Evolutionary conservation across 768 basidiomycete species (phyloP), one percentile per base, ranked within the genome.

Genomic region (Goffeauzyma gilvescens): DNA sequence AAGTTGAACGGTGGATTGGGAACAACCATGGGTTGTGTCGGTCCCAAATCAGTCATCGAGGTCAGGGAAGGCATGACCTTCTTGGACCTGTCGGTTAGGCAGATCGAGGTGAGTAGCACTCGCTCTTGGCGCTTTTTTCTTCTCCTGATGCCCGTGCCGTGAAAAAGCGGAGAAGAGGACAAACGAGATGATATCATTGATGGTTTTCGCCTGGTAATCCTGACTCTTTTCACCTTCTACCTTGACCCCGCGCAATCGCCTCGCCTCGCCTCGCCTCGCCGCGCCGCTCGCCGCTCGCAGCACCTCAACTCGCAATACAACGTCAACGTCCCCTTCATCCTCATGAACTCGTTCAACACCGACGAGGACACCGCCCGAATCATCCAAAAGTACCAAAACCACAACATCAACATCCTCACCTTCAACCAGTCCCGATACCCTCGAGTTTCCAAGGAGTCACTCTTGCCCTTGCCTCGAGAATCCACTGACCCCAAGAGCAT

Each of bases 341-440:
- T 95, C 59, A 90, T 93, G 90, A 93, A 87, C 59, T 90, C 85
- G 43, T 95, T 96, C 73, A 90, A 90, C 71, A 95, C 89, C 48
- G 82, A 87, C 63, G 84, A 93, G 27, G 87, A 95, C 64, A 90
- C 89, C 38, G 76, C 83, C 49, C 80, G 83, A 52, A 84, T 93
- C 72, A 85, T 89, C 67, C 85, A 93, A 66, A 93, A 90, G 68
- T 93, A 93, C 64, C 56, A 79, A 38, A 82, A 86, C 68, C 86
- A 89, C 68, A 83, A 87, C 59, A 74, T 93, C 59, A 81, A 82
- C 63, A 85, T 90, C 66, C 78, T 78, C 40, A 67, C 66, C 42
- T 87, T 89, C 71, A 84, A 83, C 65, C 89, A 93, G 68, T 87
- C 85, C 14, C 74, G 83, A 55, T 93, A 86, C 66, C 90, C 89